phyloP scores from a whole-genome alignment of 2,329 filamentous ascomycete genomes.

The Aspergillus puulaauensis region DNA sequence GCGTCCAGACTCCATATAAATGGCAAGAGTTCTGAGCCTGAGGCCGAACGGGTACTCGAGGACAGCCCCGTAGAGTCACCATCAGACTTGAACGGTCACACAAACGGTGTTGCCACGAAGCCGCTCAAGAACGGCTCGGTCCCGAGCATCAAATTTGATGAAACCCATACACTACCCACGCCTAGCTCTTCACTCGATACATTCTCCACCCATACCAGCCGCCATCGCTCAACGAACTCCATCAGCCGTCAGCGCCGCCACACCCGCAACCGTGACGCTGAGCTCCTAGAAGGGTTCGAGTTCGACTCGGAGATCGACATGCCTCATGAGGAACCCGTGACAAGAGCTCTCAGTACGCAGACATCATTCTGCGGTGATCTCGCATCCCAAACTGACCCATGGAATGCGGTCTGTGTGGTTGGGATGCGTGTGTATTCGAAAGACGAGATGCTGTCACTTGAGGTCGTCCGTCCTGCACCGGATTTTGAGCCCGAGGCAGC shows the following conservation, averaged over 20 bases:
- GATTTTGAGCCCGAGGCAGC: conserved; percentile 40
- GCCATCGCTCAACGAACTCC: conserved; percentile 10
- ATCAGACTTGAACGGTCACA: conserved; percentile 23
- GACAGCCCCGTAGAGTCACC: conserved; percentile 29
- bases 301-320: conserved; percentile 46
- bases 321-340: conserved; percentile 28
- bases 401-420: conserved; percentile 63
- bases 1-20: conserved; percentile 7
- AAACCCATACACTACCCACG: conserved; percentile 13
- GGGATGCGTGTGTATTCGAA: conserved; percentile 59
- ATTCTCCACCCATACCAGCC: not conserved
- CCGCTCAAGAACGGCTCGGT: conserved; percentile 18
- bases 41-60: conserved; percentile 19
- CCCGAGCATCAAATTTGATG: conserved; percentile 30
- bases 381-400: conserved; percentile 42
- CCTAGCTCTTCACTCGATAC: not conserved
- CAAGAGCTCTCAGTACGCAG: conserved; percentile 12
- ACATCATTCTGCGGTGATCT: conserved; percentile 14
- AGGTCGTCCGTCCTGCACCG: conserved; percentile 49
- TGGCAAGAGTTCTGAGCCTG: not conserved
- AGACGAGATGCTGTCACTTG: conserved; percentile 50
- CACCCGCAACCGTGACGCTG: conserved; percentile 29
- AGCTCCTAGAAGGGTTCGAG: conserved; percentile 41
- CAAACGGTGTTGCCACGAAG: conserved; percentile 17
- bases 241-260: conserved; percentile 14